Base-by-base conservation (phyloP, 2,329 filamentous ascomycete genomes). In the Parascedosporium putredinis region DNA sequence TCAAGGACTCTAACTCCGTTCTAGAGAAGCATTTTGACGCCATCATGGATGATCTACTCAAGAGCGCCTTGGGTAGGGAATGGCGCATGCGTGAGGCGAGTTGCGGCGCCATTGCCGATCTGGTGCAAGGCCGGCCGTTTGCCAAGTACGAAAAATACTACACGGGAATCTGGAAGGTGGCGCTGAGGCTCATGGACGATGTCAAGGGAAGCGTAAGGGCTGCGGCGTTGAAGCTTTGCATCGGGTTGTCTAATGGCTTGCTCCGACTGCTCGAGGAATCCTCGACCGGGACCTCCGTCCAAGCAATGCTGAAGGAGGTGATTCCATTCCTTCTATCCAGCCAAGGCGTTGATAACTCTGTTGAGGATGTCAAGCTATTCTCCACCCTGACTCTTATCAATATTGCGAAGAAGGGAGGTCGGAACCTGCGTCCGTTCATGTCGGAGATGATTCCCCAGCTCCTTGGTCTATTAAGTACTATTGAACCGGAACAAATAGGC, bases 71-170 rank as follows among this genome's bases (percentile, higher is more conserved):
- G 4, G 89, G 88, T 25, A 87, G 84, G 57, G 93, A 98, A 63
- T 98, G 93, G 93, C 79, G 93, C 52, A 87, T 89, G 34, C 82
- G 93, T 50, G 84, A 98, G 67, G 93, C 93, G 5, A 93, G 88
- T 61, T 97, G 93, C 65, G 83, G 85, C 33, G 93, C 93, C 3
- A 83, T 97, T 51, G 82, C 86, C 0, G 90, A 97, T 61, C 74
- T 98, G 1, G 78, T 97, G 6, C 86, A 93, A 56, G 90, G 90
- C 0, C 78, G 86, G 24, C 79, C 83, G 2, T 83, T 86, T 53
- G 70, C 74, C 25, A 80, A 84, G 65, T 97, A 96, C 58, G 87
- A 91, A 57, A 80, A 81, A 51, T 90, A 93, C 60, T 84, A 97
- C 47, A 78, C 83, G 49, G 79, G 88, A 18, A 88, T 97, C 45